Conservation (phyloP, 805 yeast species). For the Candida dajiaensis region DNA sequence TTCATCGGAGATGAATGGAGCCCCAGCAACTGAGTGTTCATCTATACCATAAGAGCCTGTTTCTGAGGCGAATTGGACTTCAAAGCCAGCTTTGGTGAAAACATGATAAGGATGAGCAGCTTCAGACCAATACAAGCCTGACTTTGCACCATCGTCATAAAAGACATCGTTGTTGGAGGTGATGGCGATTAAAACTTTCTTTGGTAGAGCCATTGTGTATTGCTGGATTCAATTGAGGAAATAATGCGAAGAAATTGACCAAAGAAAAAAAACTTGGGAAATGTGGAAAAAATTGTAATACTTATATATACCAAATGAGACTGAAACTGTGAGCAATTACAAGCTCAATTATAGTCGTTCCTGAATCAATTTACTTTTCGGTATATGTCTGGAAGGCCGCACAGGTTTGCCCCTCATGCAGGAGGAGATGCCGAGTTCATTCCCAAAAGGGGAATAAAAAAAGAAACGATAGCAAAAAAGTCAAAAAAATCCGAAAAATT, state of each 20-base stretch:
- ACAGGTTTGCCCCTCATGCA: too few relatives aligned
- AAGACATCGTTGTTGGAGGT: conserved; percentile 39
- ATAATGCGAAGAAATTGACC: too few relatives aligned
- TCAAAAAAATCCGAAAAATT: too few relatives aligned
- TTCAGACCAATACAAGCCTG: conserved; percentile 58
- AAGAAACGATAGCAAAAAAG: too few relatives aligned
- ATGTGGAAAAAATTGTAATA: too few relatives aligned
- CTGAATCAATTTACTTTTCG: too few relatives aligned
- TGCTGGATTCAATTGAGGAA: not conserved
- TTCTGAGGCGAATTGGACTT: conserved; percentile 53
- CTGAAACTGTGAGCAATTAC: not conserved
- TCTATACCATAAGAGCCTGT: conserved; percentile 54
- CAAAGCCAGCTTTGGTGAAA: conserved; percentile 42
- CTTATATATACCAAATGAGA: too few relatives aligned
- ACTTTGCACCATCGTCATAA: conserved; percentile 51
- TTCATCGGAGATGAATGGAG: conserved; percentile 34
- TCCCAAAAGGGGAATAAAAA: too few relatives aligned
- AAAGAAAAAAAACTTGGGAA: too few relatives aligned
- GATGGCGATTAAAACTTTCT: conserved; percentile 38
- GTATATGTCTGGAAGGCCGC: too few relatives aligned
- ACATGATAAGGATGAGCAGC: conserved; percentile 53
- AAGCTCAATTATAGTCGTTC: too few relatives aligned
- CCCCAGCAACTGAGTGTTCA: conserved; percentile 40
- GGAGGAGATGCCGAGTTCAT: too few relatives aligned
- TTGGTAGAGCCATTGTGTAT: conserved; percentile 15